Evolutionary conservation across 257 asterid species (phyloP).

Genomic region (Fraxinus excelsior): DNA sequence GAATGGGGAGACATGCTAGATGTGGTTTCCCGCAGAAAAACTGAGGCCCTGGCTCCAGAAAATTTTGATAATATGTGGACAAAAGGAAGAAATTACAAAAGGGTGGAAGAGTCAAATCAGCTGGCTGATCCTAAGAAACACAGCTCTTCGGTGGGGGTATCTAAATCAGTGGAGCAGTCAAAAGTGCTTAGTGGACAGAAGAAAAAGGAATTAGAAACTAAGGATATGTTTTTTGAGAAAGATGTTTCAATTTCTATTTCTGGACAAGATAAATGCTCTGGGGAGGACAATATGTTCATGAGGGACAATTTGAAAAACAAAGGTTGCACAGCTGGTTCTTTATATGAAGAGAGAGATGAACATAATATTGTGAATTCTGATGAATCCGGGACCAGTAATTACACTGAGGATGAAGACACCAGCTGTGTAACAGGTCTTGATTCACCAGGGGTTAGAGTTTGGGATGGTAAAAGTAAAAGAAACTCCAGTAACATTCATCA

Average conservation of each 20-base stretch:
- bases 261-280: constrained; percentile 31
- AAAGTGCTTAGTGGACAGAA: constrained; percentile 43
- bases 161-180: constrained; percentile 50
- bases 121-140: constrained; percentile 35
- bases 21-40: constrained; percentile 73
- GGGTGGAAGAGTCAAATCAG: constrained; percentile 49
- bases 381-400: constrained; percentile 74
- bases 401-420: constrained; percentile 75
- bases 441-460: constrained; percentile 83
- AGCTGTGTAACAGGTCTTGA: constrained; percentile 73
- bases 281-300: constrained; percentile 19
- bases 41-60: constrained; percentile 89
- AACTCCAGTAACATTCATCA: constrained; percentile 80
- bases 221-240: constrained; percentile 23
- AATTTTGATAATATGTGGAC: constrained; percentile 98
- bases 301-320: constrained; percentile 28
- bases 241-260: constrained; percentile 26
- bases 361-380: constrained; percentile 44
- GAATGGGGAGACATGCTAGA: constrained; percentile 90
- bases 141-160: constrained; percentile 45
- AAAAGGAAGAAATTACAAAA: constrained; percentile 79
- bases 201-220: constrained; percentile 31
- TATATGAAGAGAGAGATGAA: constrained; percentile 50
- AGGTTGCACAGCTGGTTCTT: constrained; percentile 23
- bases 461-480: constrained; percentile 85